Evolutionary conservation across 2,329 filamentous ascomycete species (phyloP), one percentile per base, ranked within the genome.

Genomic region (Fusarium falciforme): DNA sequence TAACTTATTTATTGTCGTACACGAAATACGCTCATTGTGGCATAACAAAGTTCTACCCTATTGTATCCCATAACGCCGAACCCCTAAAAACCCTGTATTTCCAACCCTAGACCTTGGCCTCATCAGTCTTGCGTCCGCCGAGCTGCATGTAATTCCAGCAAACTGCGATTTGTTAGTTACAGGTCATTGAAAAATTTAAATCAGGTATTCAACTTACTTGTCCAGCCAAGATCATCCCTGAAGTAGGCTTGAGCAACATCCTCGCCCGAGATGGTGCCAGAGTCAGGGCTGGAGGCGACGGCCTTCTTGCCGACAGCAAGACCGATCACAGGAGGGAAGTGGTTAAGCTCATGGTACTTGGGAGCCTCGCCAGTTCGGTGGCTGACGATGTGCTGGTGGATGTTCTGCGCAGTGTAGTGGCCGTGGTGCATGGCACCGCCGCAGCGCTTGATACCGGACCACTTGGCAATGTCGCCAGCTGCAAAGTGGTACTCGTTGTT

Each of bases 391-490:
- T 86, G 83, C 82, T 92, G 89, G 82, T 93, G 88, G 63, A 93
- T 88, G 79, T 95, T 95, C 62, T 87, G 82, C 8, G 90, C 93
- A 4, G 89, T 89, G 70, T 88, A 86, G 77, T 91, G 89, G 40
- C 93, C 93, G 85, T 92, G 91, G 78, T 93, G 89, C 88, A 95
- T 93, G 36, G 93, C 93, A 17, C 87, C 89, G 27, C 93, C 93
- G 76, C 92, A 94, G 52, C 93, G 91, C 85, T 94, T 95, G 84
- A 96, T 94, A 49, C 93, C 93, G 0, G 91, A 89, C 93, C 93
- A 95, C 57, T 85, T 84, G 35, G 88, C 89, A 17, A 93, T 84
- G 79, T 96, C 93, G 17, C 93, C 93, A 27, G 90, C 86, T 14
- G 91, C 93, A 77, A 92, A 93, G 80, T 95, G 93, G 31, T 83